Base-by-base conservation (phyloP, 169 alveolate genomes). In the Besnoitia besnoiti region DNA sequence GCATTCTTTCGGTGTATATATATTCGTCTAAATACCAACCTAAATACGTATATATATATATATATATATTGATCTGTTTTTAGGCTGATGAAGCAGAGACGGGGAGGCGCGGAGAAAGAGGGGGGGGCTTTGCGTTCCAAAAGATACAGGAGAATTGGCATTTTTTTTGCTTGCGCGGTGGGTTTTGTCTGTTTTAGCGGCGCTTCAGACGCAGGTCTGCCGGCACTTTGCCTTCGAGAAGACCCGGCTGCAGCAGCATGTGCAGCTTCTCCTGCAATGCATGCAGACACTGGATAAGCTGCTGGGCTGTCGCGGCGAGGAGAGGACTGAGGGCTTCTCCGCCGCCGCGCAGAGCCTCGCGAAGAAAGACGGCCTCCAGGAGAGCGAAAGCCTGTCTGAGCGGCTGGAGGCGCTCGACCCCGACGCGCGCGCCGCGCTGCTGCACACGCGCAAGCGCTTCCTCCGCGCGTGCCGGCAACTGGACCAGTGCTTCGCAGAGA, bases 171-270 rank as follows among this genome's bases (percentile, higher is more conserved):
- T 16, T 24, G 8, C 37, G 42, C 37, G 80, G 40, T 67, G 80
- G 42, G 12, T 14, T 10, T 67, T 10, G 44, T 67, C 80, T 67
- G 19, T n/a, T n/a, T n/a, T 16, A 77, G 87, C 37, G 3, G 87
- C 93, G 0, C 90, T 90, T 67, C 82, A 77, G 67, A 77, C 84
- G 33, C 61, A 75, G 46, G 93, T 90, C n/a, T 90, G 93, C 73
- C 93, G 93, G 0, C 93, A 90, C 80, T 77, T 51, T 8, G 93
- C 93, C 1, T 90, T 90, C 30, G 93, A 90, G 84, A 90, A 90
- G 90, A 79, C 67, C 27, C 93, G 93, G 47, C 82, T 90, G 73
- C 93, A 90, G 90, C 93, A 90, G 93, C 93, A 90, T n/a, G 93
- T 85, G 47, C 89, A 67, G 76, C 59, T 73, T 4, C 61, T 90